These are phyloP conservation scores for Coemansia sp. DNA, from an alignment of 192 early-diverging fungal species.

Conservation along the genomic window DNA sequence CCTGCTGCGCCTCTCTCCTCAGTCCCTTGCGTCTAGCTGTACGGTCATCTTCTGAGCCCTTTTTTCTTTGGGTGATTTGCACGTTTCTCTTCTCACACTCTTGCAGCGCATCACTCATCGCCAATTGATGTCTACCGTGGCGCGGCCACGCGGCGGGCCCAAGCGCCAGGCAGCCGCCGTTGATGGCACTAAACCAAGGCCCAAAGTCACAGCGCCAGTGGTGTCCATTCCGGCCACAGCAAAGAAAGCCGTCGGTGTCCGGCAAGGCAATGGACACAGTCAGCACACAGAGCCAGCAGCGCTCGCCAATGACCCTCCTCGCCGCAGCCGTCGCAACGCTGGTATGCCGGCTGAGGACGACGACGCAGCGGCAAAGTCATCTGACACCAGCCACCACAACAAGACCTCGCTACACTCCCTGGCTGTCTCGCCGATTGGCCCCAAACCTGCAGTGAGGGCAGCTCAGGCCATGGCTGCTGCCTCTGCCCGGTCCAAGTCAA, in stretches of 20 bases:
- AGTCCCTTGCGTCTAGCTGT: not conserved
- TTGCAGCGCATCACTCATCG: not conserved
- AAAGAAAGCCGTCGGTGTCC: not conserved
- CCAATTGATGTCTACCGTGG: slow-evolving; percentile 35
- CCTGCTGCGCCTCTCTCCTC: not conserved
- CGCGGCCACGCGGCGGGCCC: slow-evolving; percentile 37
- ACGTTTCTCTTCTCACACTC: not conserved
- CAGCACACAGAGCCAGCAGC: not conserved
- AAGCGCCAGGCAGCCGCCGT: slow-evolving; percentile 11
- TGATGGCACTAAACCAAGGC: slow-evolving; percentile 11
- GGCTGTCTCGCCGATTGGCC: not conserved
- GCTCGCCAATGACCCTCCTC: not conserved
- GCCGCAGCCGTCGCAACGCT: slow-evolving; percentile 10
- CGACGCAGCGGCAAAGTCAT: not conserved
- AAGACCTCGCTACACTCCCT: not conserved
- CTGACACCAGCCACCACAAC: slow-evolving; percentile 6
- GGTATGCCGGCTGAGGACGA: slow-evolving; percentile 14
- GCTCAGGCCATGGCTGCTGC: not conserved
- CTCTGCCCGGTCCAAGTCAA: not conserved
- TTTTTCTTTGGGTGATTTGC: not conserved
- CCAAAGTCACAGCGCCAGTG: not conserved
- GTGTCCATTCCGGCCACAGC: not conserved
- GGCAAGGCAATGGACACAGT: not conserved
- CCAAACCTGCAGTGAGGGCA: not conserved
- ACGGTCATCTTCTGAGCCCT: not conserved